Evolutionary conservation across 1,284 basidiomycete species (phyloP).

Genomic region (Irpex lacteus): DNA sequence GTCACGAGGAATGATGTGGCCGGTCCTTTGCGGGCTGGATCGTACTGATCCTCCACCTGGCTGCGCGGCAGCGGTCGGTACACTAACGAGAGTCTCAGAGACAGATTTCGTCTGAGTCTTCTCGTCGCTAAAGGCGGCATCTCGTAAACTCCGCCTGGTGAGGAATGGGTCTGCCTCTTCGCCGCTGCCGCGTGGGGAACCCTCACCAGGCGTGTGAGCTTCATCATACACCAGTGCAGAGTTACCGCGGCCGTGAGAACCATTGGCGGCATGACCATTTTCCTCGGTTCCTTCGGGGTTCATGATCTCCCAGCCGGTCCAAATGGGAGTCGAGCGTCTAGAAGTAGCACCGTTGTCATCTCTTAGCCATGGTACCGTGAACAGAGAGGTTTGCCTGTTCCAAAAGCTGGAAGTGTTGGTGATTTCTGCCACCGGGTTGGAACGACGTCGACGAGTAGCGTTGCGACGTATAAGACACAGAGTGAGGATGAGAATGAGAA

Average conservation of each 20-base stretch:
- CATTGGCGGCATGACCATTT: constrained; percentile 5
- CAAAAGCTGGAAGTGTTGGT: constrained; percentile 26
- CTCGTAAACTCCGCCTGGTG: constrained; percentile 23
- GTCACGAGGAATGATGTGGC: constrained; percentile 32
- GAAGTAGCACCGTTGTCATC: constrained; percentile 10
- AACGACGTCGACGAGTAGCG: constrained; percentile 29
- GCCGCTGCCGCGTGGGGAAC: constrained; percentile 62
- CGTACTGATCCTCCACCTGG: constrained; percentile 16
- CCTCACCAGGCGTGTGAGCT: constrained; percentile 46
- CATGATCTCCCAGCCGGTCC: constrained; percentile 54
- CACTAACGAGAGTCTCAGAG: constrained; percentile 27
- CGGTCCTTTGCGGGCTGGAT: constrained; percentile 15
- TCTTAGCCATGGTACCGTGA: constrained; percentile 15
- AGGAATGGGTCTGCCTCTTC: constrained; percentile 67
- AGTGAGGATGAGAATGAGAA: constrained; percentile 50
- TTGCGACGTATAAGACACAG: constrained; percentile 49
- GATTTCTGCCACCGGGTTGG: constrained; percentile 6
- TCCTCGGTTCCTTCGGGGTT: constrained; percentile 30
- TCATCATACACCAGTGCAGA: constrained; percentile 21
- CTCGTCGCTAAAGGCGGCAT: constrained; percentile 20
- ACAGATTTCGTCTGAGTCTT: constrained; percentile 27
- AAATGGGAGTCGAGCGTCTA: constrained; percentile 38
- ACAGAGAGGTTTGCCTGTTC: constrained; percentile 27
- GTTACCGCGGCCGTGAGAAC: background rate
- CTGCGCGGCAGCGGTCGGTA: constrained; percentile 24